Evolutionary conservation across 1,284 basidiomycete genomes (phyloP), one percentile per base, ranked within the genome.

Genomic region (Fomes fomentarius): DNA sequence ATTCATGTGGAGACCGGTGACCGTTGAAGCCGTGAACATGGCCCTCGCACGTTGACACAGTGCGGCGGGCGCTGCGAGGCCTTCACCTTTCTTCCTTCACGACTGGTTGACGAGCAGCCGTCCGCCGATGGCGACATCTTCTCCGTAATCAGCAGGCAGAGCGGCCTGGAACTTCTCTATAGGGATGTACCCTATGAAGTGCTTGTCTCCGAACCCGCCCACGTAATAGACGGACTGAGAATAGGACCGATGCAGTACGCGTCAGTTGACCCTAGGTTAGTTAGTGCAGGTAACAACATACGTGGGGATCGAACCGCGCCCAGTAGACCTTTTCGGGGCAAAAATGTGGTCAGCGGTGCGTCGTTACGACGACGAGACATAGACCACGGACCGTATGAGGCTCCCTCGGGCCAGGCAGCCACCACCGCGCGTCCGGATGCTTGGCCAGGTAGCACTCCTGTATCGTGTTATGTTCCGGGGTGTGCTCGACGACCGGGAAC

Each of bases 191-290:
- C 83, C 81, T 52, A 85, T 84, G 64, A 80, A 83, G 61, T 85
- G 81, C 54, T 72, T 70, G 58, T 76, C 80, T 33, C 84, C 85
- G 62, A 87, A 87, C 4, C 84, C 84, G 19, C 85, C 85, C 8
- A 87, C 82, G 61, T 84, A 87, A 67, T 86, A 87, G 19, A 86
- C 72, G 50, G 75, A 78, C 75, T 82, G 57, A 28, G 24, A 38
- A 24, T 33, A 15, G 21, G 10, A n/a, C 7, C 11, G 26, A 22
- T 30, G 22, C 30, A 30, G 7, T 12, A 30, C 24, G 45, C 24
- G 45, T 35, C 19, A 47, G 24, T 34, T 15, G 17, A 11, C 12
- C 12, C 8, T 34, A 14, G 19, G n/a, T 7, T 30, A 21, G 22
- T 37, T 26, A 19, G 34, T 17, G 24, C 34, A 37, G 38, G 19